These are phyloP conservation scores for Penicillium turbatum DNA, from an alignment of 495 filamentous ascomycete genomes.

Conservation along the genomic window DNA sequence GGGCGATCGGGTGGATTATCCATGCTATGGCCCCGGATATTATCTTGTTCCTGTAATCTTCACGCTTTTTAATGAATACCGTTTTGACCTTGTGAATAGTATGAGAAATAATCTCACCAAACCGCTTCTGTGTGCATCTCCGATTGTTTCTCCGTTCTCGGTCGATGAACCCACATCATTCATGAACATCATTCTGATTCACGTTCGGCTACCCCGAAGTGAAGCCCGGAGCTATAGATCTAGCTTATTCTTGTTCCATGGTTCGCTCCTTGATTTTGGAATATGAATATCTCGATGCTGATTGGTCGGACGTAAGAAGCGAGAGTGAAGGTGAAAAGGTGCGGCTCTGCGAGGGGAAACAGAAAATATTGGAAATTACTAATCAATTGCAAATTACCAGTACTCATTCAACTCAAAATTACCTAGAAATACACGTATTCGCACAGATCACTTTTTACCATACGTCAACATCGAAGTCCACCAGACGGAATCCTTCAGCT, in stretches of 20 bases:
- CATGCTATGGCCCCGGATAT: not conserved
- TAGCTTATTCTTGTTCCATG: not conserved
- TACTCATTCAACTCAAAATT: not conserved
- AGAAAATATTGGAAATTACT: not conserved
- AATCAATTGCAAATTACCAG: not conserved
- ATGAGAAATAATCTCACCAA: not conserved
- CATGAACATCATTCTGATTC: not conserved
- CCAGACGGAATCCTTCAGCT: not conserved
- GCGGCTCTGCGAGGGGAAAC: slow-evolving; percentile 2
- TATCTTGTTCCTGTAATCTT: not conserved
- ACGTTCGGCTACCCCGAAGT: slow-evolving; percentile 1
- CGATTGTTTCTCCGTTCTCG: not conserved
- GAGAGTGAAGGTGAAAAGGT: not conserved
- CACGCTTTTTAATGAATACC: not conserved
- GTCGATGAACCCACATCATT: not conserved
- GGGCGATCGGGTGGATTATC: not conserved
- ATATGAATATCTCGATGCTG: not conserved
- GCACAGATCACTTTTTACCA: not conserved
- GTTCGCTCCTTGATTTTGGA: not conserved
- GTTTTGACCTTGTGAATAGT: not conserved
- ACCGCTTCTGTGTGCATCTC: not conserved
- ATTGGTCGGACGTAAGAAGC: not conserved
- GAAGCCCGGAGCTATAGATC: not conserved
- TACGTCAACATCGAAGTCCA: too few species aligned
- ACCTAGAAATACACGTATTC: not conserved